phyloP scores from a whole-genome alignment of 768 basidiomycete species.

The Mrakia hoshinonis region DNA sequence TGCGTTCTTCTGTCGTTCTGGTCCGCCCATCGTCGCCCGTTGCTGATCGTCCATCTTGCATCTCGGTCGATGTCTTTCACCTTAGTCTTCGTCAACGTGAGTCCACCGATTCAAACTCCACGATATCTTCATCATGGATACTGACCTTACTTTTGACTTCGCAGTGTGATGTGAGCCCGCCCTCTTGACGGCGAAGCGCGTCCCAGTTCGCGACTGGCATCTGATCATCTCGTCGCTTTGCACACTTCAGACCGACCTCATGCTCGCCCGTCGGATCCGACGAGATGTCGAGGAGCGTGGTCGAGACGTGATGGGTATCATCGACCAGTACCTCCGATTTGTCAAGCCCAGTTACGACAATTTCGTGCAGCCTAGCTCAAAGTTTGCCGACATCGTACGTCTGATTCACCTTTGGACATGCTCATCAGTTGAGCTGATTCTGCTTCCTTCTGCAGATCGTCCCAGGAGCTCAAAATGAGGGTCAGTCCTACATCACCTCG shows the following conservation, averaged over 20 bases:
- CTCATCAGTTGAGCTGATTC: background rate
- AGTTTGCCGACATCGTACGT: slow-evolving; percentile 77
- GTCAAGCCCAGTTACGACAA: slow-evolving; percentile 93
- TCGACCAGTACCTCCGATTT: slow-evolving; percentile 78
- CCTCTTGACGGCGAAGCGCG: slow-evolving; percentile 36
- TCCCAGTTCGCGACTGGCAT: background rate
- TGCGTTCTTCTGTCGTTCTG: background rate
- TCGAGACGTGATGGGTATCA: slow-evolving; percentile 70
- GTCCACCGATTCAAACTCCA: background rate
- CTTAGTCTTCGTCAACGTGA: slow-evolving; percentile 23
- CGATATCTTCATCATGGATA: background rate
- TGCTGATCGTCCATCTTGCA: too few species aligned
- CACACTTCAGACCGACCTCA: slow-evolving; percentile 71
- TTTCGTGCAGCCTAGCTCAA: slow-evolving; percentile 79
- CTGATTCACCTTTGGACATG: background rate
- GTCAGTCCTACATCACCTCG: background rate
- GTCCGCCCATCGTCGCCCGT: background rate
- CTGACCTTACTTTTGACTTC: background rate
- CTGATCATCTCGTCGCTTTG: slow-evolving; percentile 26
- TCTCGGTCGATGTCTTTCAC: too few species aligned
- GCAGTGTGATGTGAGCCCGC: slow-evolving; percentile 15
- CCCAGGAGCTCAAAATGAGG: slow-evolving; percentile 75
- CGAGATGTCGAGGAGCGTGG: slow-evolving; percentile 84
- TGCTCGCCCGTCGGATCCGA: slow-evolving; percentile 86
- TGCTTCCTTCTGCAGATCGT: slow-evolving; percentile 61